A percentile compares a stretch with the other conserved stretches of the same genome.
phyloP scores from a whole-genome alignment of 768 basidiomycete species.

The Clathrus columnatus region DNA sequence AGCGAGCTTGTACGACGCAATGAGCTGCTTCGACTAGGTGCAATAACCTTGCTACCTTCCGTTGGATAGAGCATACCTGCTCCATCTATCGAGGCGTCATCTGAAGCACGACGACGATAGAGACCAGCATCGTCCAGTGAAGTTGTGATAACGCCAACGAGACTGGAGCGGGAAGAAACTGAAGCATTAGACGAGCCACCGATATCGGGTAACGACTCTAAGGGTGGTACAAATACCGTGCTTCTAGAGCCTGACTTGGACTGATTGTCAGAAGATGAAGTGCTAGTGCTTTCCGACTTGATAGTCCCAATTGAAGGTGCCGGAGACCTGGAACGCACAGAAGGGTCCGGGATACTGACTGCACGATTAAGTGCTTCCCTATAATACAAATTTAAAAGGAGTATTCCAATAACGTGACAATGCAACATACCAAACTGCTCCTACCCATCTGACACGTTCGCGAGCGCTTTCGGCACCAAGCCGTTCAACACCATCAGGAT shows the following conservation, averaged over 20 bases:
- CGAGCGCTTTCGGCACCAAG: constrained; percentile 82
- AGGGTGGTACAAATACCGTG: constrained; percentile 69
- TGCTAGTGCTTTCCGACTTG: constrained; percentile 39
- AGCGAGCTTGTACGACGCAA: constrained; percentile 61
- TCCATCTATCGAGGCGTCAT: constrained; percentile 61
- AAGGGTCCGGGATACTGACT: constrained; percentile 39
- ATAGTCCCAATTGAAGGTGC: constrained; percentile 63
- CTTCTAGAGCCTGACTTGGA: constrained; percentile 52
- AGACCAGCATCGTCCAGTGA: constrained; percentile 32
- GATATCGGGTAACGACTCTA: constrained; percentile 60
- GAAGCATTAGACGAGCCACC: constrained; percentile 31
- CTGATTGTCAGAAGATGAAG: constrained; percentile 23
- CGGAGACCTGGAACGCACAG: constrained; percentile 44
- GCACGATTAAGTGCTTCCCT: constrained; percentile 77
- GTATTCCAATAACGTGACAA: background rate
- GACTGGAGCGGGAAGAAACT: constrained; percentile 22
- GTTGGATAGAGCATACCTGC: constrained; percentile 64
- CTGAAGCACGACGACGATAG: constrained; percentile 42
- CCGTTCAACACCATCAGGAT: constrained; percentile 82
- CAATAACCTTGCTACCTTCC: constrained; percentile 54
- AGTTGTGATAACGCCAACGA: background rate
- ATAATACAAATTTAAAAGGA: background rate
- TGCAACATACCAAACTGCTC: constrained; percentile 67
- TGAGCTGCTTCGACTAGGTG: constrained; percentile 52
- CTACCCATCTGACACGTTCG: constrained; percentile 87